phyloP scores from a whole-genome alignment of 495 filamentous ascomycete genomes.

The Melanomma pulvis-pyrius region DNA sequence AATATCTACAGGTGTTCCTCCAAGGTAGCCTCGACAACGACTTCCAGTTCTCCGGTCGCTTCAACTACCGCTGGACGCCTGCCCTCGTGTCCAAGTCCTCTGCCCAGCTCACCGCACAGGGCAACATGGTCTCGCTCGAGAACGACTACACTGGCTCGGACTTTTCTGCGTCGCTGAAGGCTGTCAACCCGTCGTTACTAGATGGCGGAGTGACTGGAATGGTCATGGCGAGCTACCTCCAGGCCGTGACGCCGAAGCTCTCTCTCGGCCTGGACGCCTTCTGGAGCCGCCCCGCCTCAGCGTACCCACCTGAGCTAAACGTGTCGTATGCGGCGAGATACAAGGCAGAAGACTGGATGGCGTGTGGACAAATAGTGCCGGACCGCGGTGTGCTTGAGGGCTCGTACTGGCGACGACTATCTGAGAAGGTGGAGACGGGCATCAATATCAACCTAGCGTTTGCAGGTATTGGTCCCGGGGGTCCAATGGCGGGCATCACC shows the following conservation, averaged over 20 bases:
- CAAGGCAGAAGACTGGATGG: slow-evolving; percentile 87
- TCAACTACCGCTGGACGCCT: slow-evolving; percentile 85
- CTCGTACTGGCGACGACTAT: slow-evolving; percentile 93
- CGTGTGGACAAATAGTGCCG: slow-evolving; percentile 78
- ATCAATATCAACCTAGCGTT: slow-evolving; percentile 91
- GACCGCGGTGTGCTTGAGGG: slow-evolving; percentile 76
- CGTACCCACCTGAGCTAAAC: slow-evolving; percentile 77
- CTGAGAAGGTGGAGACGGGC: slow-evolving; percentile 95
- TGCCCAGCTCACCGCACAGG: slow-evolving; percentile 73
- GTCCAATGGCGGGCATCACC: slow-evolving; percentile 54
- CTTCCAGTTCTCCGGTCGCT: slow-evolving; percentile 75
- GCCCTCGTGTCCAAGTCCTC: slow-evolving; percentile 80
- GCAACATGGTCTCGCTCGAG: slow-evolving; percentile 84
- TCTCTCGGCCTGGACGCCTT: slow-evolving; percentile 89
- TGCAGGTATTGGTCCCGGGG: slow-evolving; percentile 61
- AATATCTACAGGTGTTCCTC: slow-evolving; percentile 71
- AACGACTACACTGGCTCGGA: slow-evolving; percentile 92
- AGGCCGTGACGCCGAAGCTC: slow-evolving; percentile 85
- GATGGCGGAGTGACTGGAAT: slow-evolving; percentile 93
- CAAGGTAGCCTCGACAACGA: slow-evolving; percentile 95
- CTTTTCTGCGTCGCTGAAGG: slow-evolving; percentile 88
- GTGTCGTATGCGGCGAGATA: slow-evolving; percentile 89
- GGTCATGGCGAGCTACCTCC: slow-evolving; percentile 91
- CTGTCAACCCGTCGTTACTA: slow-evolving; percentile 88
- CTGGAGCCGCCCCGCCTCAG: slow-evolving; percentile 82